Evolutionary conservation across 2,329 filamentous ascomycete species (phyloP).

Genomic region (Rhynchosporium secalis): DNA sequence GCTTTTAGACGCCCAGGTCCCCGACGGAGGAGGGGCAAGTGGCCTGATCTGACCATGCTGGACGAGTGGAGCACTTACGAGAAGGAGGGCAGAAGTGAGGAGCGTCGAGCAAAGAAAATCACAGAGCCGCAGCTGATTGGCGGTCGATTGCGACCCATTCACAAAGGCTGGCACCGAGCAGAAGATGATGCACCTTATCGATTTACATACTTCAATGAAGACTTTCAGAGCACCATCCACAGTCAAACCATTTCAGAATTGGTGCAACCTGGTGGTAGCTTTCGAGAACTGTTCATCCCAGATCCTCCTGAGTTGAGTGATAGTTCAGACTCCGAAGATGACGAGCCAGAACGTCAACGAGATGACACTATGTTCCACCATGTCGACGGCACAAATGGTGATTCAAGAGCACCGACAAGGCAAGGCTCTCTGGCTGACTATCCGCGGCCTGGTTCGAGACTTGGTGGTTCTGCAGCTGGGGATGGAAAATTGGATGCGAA

Average conservation of each 20-base stretch:
- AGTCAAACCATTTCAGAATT: conserved; percentile 93
- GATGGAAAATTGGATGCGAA: conserved; percentile 18
- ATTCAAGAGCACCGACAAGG: conserved; percentile 48
- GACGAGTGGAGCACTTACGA: conserved; percentile 91
- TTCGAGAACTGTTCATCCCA: conserved; percentile 86
- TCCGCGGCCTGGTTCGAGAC: conserved; percentile 28
- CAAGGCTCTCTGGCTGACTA: conserved; percentile 38
- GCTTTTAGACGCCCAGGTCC: conserved; percentile 36
- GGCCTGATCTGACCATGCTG: conserved; percentile 81
- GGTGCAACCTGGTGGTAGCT: conserved; percentile 79
- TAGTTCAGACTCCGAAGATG: conserved; percentile 61
- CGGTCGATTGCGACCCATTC: conserved; percentile 79
- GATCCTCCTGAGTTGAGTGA: conserved; percentile 77
- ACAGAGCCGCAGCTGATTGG: conserved; percentile 92
- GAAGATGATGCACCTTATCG: conserved; percentile 90
- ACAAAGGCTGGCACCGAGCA: conserved; percentile 78
- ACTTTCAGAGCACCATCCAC: conserved; percentile 93
- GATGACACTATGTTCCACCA: conserved; percentile 37
- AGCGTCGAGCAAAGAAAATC: conserved; percentile 83
- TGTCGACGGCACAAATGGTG: conserved; percentile 41
- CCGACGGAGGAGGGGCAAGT: conserved; percentile 65
- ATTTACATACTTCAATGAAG: conserved; percentile 98
- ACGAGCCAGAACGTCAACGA: conserved; percentile 47
- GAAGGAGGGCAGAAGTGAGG: conserved; percentile 82
- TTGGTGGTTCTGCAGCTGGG: conserved; percentile 22